Percentiles rank a stretch among this genome's conserved stretches.
Evolutionary conservation across 2,329 filamentous ascomycete genomes (phyloP).

Genomic region (Phyllosticta citriasiana): DNA sequence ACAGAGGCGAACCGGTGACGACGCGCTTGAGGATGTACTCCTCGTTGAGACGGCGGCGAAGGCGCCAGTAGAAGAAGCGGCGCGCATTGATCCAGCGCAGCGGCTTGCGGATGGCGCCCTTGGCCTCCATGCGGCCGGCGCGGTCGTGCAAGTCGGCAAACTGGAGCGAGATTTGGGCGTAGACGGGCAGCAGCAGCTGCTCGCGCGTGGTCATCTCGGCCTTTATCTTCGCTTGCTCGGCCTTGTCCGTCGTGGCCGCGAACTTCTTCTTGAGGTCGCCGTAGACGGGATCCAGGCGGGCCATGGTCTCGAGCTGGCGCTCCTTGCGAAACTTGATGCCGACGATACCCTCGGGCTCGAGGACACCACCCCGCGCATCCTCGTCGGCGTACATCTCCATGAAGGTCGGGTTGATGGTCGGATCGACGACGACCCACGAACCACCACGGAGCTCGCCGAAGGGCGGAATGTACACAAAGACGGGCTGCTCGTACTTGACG

Average conservation of each 20-base stretch:
- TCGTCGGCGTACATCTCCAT: slow-evolving; percentile 99
- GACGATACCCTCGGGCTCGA: slow-evolving; percentile 96
- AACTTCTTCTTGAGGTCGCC: slow-evolving; percentile 73
- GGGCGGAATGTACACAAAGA: slow-evolving; percentile 98
- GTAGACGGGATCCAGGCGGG: slow-evolving; percentile 78
- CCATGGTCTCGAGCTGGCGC: slow-evolving; percentile 96
- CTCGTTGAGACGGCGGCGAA: slow-evolving; percentile 91
- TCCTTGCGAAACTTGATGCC: slow-evolving; percentile 98
- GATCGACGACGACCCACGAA: slow-evolving; percentile 98
- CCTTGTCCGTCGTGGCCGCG: slow-evolving; percentile 54
- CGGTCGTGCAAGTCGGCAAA: slow-evolving; percentile 97
- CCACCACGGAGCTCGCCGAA: slow-evolving; percentile 95
- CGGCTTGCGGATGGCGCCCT: slow-evolving; percentile 78
- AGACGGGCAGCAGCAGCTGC: slow-evolving; percentile 81
- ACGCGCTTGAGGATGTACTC: slow-evolving; percentile 95
- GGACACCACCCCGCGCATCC: slow-evolving; percentile 88
- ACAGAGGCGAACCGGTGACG: slow-evolving; percentile 15
- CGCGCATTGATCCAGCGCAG: slow-evolving; percentile 82
- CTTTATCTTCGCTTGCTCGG: slow-evolving; percentile 72
- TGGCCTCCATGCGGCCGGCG: slow-evolving; percentile 94
- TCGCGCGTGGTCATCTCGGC: slow-evolving; percentile 75
- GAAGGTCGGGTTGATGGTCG: slow-evolving; percentile 87
- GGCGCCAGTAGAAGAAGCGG: slow-evolving; percentile 99
- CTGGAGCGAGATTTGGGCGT: slow-evolving; percentile 89
- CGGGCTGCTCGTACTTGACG: slow-evolving; percentile 95